A percentile compares a stretch with the other conserved stretches of the same genome.
Conservation (phyloP, 371 early-diverging fungal species). For the Paramicrosporidium saccamoebae region DNA sequence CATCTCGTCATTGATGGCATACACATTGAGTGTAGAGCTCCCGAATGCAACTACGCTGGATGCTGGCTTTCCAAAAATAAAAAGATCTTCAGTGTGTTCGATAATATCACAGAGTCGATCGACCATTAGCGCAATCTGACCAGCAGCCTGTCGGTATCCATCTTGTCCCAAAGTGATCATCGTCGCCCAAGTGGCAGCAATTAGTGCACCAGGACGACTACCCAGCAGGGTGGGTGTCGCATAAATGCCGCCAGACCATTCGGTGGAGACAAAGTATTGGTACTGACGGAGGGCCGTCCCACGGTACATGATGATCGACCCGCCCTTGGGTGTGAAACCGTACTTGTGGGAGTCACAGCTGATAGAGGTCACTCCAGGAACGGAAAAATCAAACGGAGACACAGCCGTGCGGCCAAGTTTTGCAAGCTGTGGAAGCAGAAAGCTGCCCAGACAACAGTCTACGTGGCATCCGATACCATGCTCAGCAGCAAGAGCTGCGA, state of each 20-base stretch:
- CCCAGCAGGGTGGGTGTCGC: constrained; percentile 75
- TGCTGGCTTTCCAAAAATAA: constrained; percentile 47
- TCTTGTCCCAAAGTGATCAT: constrained; percentile 46
- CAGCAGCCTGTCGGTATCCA: constrained; percentile 50
- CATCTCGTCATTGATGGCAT: constrained; percentile 44
- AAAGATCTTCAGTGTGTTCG: constrained; percentile 11
- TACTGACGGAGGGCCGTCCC: constrained; percentile 32
- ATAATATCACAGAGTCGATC: constrained; percentile 21
- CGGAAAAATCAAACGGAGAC: constrained; percentile 50
- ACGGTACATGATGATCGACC: constrained; percentile 74
- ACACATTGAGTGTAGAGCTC: constrained; percentile 31
- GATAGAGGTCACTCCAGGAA: constrained; percentile 74
- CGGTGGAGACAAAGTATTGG: constrained; percentile 57
- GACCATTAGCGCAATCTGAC: constrained; percentile 36
- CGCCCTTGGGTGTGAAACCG: constrained; percentile 86
- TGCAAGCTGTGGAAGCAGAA: constrained; percentile 67
- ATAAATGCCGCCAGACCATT: constrained; percentile 90
- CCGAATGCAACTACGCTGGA: constrained; percentile 58
- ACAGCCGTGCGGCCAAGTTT: constrained; percentile 48
- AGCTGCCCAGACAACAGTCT: constrained; percentile 85
- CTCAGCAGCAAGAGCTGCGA: constrained; percentile 42
- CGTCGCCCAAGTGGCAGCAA: constrained; percentile 87
- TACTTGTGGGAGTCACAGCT: constrained; percentile 90
- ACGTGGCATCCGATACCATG: constrained; percentile 61
- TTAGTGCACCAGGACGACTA: constrained; percentile 64